Evolutionary conservation across 2,329 filamentous ascomycete genomes (phyloP).

Genomic region (Mollisiaceae sp.): DNA sequence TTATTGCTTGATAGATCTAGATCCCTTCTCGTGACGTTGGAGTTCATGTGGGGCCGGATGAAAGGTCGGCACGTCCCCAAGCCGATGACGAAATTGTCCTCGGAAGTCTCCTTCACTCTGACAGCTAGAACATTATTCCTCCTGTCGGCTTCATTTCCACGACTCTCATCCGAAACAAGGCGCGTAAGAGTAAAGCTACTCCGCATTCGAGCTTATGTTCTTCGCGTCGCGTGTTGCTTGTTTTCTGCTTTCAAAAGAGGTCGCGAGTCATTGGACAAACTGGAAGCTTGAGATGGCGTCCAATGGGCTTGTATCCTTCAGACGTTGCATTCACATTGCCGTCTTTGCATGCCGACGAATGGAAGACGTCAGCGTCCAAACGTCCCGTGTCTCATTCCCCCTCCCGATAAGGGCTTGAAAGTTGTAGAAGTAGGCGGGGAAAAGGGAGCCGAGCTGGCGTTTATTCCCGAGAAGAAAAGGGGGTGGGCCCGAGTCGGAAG

Average conservation of each 20-base stretch:
- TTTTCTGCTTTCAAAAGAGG: neutral
- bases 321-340: neutral
- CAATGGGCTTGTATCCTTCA: neutral
- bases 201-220: neutral
- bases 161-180: neutral
- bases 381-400: conserved; percentile 8
- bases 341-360: neutral
- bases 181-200: neutral
- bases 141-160: neutral
- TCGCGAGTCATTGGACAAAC: neutral
- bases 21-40: neutral
- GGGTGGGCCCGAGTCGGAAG: neutral
- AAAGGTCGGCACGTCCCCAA: conserved; percentile 3
- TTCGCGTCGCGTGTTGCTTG: conserved; percentile 6
- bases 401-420: neutral
- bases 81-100: conserved; percentile 8
- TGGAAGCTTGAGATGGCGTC: neutral
- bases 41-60: neutral
- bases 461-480: neutral
- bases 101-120: conserved; percentile 1
- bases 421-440: neutral
- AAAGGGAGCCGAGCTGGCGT: neutral
- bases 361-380: conserved; percentile 1
- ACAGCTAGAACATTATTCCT: neutral
- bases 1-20: neutral